Base-by-base conservation (phyloP, 2,329 filamentous ascomycete genomes). In the Geosmithia putterillii region DNA sequence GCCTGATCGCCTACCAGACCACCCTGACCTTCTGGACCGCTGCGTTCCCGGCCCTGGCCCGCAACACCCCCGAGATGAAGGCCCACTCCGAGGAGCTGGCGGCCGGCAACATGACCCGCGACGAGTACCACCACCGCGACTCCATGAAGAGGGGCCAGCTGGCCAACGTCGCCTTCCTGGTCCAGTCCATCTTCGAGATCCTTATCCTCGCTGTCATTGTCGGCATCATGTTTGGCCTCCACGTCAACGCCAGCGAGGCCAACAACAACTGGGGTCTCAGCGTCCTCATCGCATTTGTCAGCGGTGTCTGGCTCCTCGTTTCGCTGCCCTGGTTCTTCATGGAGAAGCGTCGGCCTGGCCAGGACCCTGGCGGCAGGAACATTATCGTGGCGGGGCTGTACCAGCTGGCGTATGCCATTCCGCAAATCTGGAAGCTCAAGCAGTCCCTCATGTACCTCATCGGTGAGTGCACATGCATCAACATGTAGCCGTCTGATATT, bases 1-100 rank as follows among this genome's bases (percentile, higher is more conserved):
- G 79, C 2, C 56, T 83, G 37, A 78, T 84, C 48, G 71, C 73
- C 1, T 83, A 83, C 50, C 79, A 83, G 57, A 72, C 80, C 2
- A 79, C 76, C 0, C 62, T 83, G 41, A 83, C 79, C 0, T 83
- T 82, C 55, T 83, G 79, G 76, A 81, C 77, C 0, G 78, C 80
- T 0, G 77, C 79, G 0, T 66, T 66, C 38, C 63, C 63, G 1
- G 54, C 56, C 8, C 54, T 66, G 18, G 62, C 63, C 2, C 58
- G 63, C 35, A 64, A 62, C 34, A 57, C 57, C 5, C 50, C 54
- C 1, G 49, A 53, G n/a, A 45, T 65, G 39, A 58, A 52, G 44
- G 59, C 61, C 20, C 53, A 59, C 2, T 54, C 54, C 5, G 47
- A 51, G 15, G 54, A 55, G 15, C 62, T 57, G 38, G 53, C 56